phyloP scores from a whole-genome alignment of 768 basidiomycete species.

The Tulasnella sp. region DNA sequence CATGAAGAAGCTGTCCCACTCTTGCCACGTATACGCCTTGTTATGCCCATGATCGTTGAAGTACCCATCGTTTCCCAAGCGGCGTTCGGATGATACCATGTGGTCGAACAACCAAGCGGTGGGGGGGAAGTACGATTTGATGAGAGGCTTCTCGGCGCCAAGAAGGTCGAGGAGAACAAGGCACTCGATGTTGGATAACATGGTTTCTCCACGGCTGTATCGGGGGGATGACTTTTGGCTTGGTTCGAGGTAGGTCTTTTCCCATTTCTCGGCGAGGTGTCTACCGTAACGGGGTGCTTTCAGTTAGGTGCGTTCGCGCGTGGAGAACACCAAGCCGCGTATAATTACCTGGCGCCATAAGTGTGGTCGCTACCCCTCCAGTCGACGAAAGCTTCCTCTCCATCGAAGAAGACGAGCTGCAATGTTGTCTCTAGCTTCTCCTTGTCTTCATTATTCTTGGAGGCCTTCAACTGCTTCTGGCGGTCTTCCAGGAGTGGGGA shows the following conservation, averaged over 20 bases:
- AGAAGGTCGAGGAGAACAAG: conserved; percentile 90
- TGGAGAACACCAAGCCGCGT: conserved; percentile 9
- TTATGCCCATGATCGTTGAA: conserved; percentile 39
- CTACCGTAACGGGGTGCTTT: conserved; percentile 40
- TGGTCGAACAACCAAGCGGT: conserved; percentile 93
- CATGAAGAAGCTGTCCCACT: conserved; percentile 57
- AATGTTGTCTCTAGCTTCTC: conserved; percentile 76
- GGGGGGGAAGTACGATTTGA: conserved; percentile 77
- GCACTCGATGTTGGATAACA: conserved; percentile 79
- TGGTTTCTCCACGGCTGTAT: conserved; percentile 49
- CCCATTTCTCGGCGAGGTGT: conserved; percentile 87
- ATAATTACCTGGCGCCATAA: conserved; percentile 90
- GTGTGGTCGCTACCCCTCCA: conserved; percentile 90
- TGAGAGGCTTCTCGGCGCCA: conserved; percentile 67
- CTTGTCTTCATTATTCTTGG: conserved; percentile 51
- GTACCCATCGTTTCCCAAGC: conserved; percentile 61
- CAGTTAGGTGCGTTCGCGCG: background rate
- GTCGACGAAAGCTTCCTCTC: conserved; percentile 88
- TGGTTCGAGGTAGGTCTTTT: conserved; percentile 54
- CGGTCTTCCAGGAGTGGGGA: conserved; percentile 66
- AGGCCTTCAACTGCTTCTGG: conserved; percentile 47
- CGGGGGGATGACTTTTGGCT: conserved; percentile 53
- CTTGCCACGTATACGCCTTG: background rate
- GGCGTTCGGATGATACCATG: conserved; percentile 63
- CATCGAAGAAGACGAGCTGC: conserved; percentile 93